These are phyloP conservation scores for Boletellus sp. DNA, from an alignment of 768 basidiomycete genomes.

Conservation along the genomic window DNA sequence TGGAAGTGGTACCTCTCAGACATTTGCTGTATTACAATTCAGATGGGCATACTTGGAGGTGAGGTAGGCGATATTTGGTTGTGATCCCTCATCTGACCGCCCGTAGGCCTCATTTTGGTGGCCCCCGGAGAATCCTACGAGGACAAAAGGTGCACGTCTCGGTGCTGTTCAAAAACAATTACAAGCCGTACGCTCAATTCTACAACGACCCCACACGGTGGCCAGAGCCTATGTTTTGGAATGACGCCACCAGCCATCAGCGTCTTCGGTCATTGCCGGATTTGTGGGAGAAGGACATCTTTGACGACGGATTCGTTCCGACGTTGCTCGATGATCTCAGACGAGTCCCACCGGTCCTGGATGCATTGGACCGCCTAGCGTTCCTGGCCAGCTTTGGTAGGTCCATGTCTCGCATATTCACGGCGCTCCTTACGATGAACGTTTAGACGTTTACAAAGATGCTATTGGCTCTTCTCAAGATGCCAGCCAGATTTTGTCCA, in stretches of 20 bases:
- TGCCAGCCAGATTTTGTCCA: constrained; percentile 8
- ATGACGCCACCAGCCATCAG: constrained; percentile 20
- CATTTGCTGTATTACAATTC: constrained; percentile 30
- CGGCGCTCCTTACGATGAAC: background rate
- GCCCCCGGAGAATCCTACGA: constrained; percentile 23
- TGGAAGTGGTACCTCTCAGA: constrained; percentile 24
- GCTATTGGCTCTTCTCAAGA: background rate
- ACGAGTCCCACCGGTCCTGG: constrained; percentile 13
- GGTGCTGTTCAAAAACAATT: constrained; percentile 28
- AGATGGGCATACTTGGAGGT: constrained; percentile 20
- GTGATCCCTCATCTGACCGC: constrained; percentile 4
- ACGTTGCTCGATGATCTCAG: constrained; percentile 19
- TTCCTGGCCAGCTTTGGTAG: constrained; percentile 31
- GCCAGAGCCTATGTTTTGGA: constrained; percentile 32
- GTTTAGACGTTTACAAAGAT: constrained; percentile 16
- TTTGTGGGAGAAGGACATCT: constrained; percentile 30
- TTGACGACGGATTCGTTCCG: constrained; percentile 19
- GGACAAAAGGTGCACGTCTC: constrained; percentile 34
- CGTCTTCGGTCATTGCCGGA: constrained; percentile 15
- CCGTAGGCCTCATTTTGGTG: constrained; percentile 25
- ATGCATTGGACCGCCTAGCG: constrained; percentile 25
- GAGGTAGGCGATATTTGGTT: background rate
- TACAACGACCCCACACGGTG: constrained; percentile 19
- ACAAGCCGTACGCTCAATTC: constrained; percentile 25
- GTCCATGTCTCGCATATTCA: background rate